These are phyloP conservation scores for Phytophthora citricola DNA, from an alignment of 352 stramenopile species.

Conservation along the genomic window DNA sequence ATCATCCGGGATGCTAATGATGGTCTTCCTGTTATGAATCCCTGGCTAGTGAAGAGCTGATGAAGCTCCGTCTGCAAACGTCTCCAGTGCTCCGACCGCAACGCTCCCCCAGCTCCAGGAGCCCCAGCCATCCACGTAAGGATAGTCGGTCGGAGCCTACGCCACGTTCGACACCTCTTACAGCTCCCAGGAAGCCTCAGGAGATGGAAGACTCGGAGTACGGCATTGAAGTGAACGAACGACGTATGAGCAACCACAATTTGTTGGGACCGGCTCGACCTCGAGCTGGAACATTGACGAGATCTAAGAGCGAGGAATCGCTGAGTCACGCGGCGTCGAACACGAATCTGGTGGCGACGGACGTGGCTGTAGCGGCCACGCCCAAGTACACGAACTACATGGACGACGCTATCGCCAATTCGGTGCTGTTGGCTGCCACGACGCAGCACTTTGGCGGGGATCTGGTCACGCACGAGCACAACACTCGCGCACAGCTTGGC, in stretches of 20 bases:
- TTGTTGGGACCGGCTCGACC: conserved; percentile 41
- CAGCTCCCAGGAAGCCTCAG: conserved; percentile 51
- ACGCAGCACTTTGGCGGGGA: conserved; percentile 89
- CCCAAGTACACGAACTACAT: conserved; percentile 82
- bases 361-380: conserved; percentile 27
- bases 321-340: conserved; percentile 36
- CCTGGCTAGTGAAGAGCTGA: conserved; percentile 61
- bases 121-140: conserved; percentile 17
- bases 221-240: conserved; percentile 60
- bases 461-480: conserved; percentile 83
- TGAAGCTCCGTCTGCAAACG: conserved; percentile 65
- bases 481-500: conserved; percentile 66
- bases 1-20: conserved; percentile 69
- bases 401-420: conserved; percentile 69
- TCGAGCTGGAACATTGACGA: conserved; percentile 63
- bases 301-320: conserved; percentile 79
- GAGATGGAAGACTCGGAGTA: conserved; percentile 78
- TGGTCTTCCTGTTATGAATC: conserved; percentile 78
- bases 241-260: conserved; percentile 39
- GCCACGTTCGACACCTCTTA: conserved; percentile 31
- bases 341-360: conserved; percentile 18
- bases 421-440: conserved; percentile 76
- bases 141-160: conserved; percentile 34
- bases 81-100: conserved; percentile 42
- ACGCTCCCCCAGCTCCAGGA: conserved; percentile 29